phyloP scores from a whole-genome alignment of 2,329 filamentous ascomycete genomes.

The Fusarium sacchari region DNA sequence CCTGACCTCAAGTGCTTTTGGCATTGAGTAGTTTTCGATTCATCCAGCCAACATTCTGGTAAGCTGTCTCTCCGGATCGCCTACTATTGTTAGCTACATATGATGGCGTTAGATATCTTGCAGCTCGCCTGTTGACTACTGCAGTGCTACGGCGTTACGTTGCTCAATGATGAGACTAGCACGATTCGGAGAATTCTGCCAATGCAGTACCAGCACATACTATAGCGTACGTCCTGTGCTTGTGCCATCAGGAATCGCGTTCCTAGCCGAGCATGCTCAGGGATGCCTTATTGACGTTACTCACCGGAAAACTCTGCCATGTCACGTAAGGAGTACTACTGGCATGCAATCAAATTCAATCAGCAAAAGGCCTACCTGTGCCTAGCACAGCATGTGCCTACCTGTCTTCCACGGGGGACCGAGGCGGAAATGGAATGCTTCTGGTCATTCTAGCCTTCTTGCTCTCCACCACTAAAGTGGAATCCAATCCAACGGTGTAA shows the following conservation, averaged over 20 bases:
- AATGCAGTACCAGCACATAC: slow-evolving; percentile 16
- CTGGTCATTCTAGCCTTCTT: slow-evolving; percentile 6
- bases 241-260: slow-evolving; percentile 33
- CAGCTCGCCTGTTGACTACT: slow-evolving; percentile 6
- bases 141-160: slow-evolving; percentile 25
- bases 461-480: slow-evolving; percentile 12
- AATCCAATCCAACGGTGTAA: slow-evolving; percentile 3
- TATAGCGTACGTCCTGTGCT: slow-evolving; percentile 19
- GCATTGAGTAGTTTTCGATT: neutral
- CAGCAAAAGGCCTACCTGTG: neutral
- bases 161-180: slow-evolving; percentile 26
- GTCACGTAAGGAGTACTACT: neutral
- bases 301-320: neutral
- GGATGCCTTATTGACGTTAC: neutral
- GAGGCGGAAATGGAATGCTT: neutral
- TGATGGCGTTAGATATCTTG: neutral
- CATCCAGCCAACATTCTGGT: neutral
- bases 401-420: neutral
- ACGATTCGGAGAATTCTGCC: slow-evolving; percentile 44
- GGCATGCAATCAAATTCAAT: neutral
- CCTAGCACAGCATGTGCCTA: neutral
- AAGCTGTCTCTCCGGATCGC: neutral
- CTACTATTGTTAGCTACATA: neutral
- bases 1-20: neutral
- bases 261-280: slow-evolving; percentile 16